Conservation (phyloP, 2,329 filamentous ascomycete genomes). For the Allantophomopsis lycopodina region DNA sequence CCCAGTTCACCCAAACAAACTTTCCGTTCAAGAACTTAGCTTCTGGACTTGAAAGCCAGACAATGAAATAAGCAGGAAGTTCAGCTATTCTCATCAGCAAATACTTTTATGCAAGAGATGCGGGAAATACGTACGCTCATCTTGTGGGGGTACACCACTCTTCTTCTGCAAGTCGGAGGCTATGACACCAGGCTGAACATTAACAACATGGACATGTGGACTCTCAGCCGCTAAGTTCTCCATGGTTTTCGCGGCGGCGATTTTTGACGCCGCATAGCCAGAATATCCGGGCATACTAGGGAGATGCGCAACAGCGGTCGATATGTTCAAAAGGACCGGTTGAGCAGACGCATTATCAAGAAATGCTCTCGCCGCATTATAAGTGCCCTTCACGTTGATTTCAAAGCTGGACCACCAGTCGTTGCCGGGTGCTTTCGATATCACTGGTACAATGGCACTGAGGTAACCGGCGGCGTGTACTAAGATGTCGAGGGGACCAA, state of each 20-base stretch:
- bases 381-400: neutral
- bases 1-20: constrained; percentile 33
- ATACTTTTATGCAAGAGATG: no score
- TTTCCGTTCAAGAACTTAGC: constrained; percentile 28
- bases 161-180: neutral
- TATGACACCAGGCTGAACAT: neutral
- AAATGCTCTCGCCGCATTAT: neutral
- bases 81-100: no score
- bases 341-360: neutral
- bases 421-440: no score
- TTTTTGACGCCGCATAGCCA: neutral
- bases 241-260: neutral
- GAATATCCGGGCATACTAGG: neutral
- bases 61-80: neutral
- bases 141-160: no score
- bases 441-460: no score
- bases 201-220: neutral
- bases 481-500: constrained; percentile 1
- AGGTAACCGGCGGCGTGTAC: neutral
- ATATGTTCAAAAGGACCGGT: neutral
- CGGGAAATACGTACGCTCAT: no score
- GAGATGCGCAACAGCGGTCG: neutral
- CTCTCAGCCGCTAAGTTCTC: neutral
- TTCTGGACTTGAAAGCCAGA: constrained; percentile 10
- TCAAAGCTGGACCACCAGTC: neutral